Conservation (phyloP, 495 filamentous ascomycete species). For the Pseudomonodictys pantanalensis region DNA sequence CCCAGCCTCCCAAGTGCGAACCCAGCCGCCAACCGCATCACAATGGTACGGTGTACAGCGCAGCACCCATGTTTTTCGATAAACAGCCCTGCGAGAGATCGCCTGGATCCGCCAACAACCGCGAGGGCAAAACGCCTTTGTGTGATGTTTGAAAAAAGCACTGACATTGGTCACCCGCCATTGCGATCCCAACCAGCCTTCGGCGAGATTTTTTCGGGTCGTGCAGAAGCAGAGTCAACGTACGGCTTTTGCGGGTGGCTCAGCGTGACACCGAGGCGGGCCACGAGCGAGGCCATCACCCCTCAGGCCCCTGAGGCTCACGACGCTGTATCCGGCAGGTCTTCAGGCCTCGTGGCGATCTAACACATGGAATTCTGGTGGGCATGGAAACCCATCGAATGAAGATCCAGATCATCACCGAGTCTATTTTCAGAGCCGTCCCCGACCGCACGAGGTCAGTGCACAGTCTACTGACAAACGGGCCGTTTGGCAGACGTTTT, state of each 20-base stretch:
- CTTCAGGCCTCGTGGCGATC: no score
- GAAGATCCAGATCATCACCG: not conserved
- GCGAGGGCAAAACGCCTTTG: not conserved
- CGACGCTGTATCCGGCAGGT: not conserved
- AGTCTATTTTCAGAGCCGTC: no score
- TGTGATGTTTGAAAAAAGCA: not conserved
- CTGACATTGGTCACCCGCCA: constrained; percentile 11
- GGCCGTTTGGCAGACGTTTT: not conserved
- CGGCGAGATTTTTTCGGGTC: no score
- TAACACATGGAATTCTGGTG: not conserved
- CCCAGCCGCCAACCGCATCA: not conserved
- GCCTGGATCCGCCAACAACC: not conserved
- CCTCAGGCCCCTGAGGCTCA: not conserved
- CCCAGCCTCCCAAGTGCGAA: constrained; percentile 3
- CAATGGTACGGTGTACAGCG: not conserved
- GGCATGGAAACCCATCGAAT: not conserved
- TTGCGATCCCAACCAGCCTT: constrained; percentile 16
- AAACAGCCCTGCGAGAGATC: not conserved
- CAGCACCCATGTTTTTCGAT: not conserved
- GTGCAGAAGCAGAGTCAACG: not conserved
- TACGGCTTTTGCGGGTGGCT: not conserved
- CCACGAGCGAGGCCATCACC: not conserved
- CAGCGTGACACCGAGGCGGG: not conserved
- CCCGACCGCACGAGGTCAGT: no score
- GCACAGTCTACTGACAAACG: not conserved